phyloP scores from a whole-genome alignment of 495 filamentous ascomycete species.

The Penicillium cosmopolitanum region DNA sequence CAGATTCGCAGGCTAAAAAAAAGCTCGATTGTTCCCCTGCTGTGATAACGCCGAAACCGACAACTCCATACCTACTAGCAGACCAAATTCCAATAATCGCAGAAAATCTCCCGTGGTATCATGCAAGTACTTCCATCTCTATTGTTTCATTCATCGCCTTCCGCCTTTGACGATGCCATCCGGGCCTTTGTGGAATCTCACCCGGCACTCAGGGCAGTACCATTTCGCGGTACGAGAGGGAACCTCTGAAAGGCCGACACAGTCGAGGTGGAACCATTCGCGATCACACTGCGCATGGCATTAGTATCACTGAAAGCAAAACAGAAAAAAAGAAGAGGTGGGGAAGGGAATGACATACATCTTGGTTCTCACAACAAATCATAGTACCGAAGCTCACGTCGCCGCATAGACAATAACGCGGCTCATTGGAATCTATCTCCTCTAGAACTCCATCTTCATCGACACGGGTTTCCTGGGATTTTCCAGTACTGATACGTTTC shows the following conservation, averaged over 20 bases:
- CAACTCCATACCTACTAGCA: background rate
- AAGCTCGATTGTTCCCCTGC: conserved; percentile 3
- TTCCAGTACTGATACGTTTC: conserved; percentile 51
- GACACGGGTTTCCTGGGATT: conserved; percentile 46
- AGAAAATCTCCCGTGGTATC: conserved; percentile 35
- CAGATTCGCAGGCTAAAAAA: conserved; percentile 6
- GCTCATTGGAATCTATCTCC: conserved; percentile 84
- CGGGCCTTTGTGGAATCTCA: conserved; percentile 60
- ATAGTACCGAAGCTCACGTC: conserved; percentile 92
- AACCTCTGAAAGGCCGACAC: conserved; percentile 75
- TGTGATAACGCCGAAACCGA: conserved; percentile 2
- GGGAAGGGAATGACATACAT: conserved; percentile 63
- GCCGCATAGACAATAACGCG: conserved; percentile 87
- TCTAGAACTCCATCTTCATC: conserved; percentile 60
- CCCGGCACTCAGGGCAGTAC: conserved; percentile 90
- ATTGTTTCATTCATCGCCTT: conserved; percentile 32
- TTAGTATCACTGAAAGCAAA: conserved; percentile 21
- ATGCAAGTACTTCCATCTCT: conserved; percentile 24
- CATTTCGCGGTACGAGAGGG: conserved; percentile 83
- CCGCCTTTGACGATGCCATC: conserved; percentile 45
- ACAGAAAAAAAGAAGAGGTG: conserved; percentile 8
- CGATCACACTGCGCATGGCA: conserved; percentile 57
- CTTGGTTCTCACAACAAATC: conserved; percentile 90
- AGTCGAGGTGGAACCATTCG: conserved; percentile 95
- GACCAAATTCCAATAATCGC: background rate